These are phyloP conservation scores for Pythium dissimile DNA, from an alignment of 352 stramenopile genomes.

Conservation along the genomic window DNA sequence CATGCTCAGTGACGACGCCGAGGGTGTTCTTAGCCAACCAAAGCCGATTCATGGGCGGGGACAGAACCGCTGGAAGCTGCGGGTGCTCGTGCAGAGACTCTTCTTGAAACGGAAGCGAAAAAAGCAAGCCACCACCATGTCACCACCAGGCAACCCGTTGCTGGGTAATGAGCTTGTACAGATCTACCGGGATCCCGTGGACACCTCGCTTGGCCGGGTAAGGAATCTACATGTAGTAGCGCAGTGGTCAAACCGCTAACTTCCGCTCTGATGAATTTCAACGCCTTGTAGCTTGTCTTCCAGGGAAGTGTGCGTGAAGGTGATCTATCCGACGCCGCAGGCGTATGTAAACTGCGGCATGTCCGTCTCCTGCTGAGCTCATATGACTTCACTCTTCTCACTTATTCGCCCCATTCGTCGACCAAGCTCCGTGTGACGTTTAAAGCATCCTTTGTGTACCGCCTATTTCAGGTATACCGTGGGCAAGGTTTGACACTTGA, in stretches of 20 bases:
- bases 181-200: constrained; percentile 17
- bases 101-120: background rate
- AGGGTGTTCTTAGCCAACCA: background rate
- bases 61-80: constrained; percentile 10
- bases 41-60: background rate
- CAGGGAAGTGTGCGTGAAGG: constrained; percentile 8
- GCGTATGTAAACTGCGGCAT: no score
- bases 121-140: background rate
- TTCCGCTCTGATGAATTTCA: background rate
- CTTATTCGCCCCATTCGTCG: constrained; percentile 37
- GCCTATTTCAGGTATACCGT: constrained; percentile 34
- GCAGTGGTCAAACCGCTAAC: background rate
- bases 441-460: constrained; percentile 29
- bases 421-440: constrained; percentile 33
- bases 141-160: background rate
- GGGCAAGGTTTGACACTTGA: constrained; percentile 1
- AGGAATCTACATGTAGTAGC: background rate
- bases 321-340: background rate
- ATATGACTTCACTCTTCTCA: constrained; percentile 28
- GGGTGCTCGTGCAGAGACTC: constrained; percentile 9
- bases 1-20: background rate
- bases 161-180: background rate
- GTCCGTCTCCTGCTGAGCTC: constrained; percentile 35
- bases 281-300: constrained; percentile 14
- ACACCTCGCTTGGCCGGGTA: constrained; percentile 23